Percentiles rank a stretch among this genome's conserved stretches.
phyloP scores from a whole-genome alignment of 805 yeast genomes.

The Ogataea paradorogensis region DNA sequence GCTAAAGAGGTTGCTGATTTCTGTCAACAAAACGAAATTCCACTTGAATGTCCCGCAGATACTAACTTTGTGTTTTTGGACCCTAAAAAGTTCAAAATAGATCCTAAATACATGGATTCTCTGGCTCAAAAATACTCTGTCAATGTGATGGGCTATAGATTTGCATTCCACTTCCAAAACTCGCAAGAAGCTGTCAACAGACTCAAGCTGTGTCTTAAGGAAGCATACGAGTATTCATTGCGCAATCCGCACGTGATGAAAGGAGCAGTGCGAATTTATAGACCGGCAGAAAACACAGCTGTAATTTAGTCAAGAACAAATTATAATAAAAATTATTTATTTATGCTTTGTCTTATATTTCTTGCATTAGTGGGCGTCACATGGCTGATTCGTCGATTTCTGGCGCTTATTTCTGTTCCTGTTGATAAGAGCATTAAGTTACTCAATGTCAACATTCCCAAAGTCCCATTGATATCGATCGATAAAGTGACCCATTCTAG shows the following conservation, averaged over 20 bases:
- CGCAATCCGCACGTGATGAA: constrained; percentile 47
- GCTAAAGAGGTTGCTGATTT: constrained; percentile 49
- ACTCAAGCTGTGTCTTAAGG: constrained; percentile 53
- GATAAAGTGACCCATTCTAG: constrained; percentile 47
- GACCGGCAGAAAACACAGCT: constrained; percentile 6
- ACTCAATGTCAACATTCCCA: constrained; percentile 53
- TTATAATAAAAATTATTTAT: constrained; percentile 5
- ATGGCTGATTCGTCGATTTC: constrained; percentile 33
- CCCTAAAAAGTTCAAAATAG: constrained; percentile 48
- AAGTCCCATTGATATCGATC: constrained; percentile 51
- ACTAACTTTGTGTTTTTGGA: constrained; percentile 82
- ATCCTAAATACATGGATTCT: constrained; percentile 47
- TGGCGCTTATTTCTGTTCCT: constrained; percentile 37
- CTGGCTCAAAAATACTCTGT: constrained; percentile 58
- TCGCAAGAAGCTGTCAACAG: constrained; percentile 50
- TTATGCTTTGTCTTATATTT: constrained; percentile 22
- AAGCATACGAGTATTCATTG: constrained; percentile 52
- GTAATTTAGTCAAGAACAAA: not conserved
- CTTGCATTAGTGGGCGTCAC: constrained; percentile 22
- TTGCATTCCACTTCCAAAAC: constrained; percentile 76
- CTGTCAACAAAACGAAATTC: constrained; percentile 51
- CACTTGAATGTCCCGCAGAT: constrained; percentile 67
- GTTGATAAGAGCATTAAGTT: constrained; percentile 44
- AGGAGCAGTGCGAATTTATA: constrained; percentile 39
- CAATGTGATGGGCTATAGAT: constrained; percentile 66